A percentile compares a stretch with the other conserved stretches of the same genome.
phyloP scores from a whole-genome alignment of 2,329 filamentous ascomycete species.

The Fusarium vanettenii region DNA sequence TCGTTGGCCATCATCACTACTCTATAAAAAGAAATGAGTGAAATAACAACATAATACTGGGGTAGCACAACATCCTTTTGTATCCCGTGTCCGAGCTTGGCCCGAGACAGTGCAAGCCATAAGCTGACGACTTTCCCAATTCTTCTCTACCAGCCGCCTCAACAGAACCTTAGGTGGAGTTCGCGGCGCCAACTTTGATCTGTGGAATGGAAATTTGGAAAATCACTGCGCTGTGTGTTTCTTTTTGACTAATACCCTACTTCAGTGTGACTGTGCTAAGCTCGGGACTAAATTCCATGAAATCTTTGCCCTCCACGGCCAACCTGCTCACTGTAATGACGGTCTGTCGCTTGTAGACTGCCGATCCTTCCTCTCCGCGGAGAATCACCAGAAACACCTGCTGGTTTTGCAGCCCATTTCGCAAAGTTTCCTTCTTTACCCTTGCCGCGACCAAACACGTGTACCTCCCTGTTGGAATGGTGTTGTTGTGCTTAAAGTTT shows the following conservation, averaged over 20 bases:
- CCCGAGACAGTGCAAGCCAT: not conserved
- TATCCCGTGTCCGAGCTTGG: not conserved
- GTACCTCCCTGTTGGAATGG: not conserved
- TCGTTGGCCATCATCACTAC: not conserved
- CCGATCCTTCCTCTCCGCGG: not conserved
- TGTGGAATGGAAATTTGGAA: not conserved
- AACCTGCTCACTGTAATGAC: not conserved
- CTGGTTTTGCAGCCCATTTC: not conserved
- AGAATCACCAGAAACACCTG: not conserved
- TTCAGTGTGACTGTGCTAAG: not conserved
- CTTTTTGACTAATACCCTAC: not conserved
- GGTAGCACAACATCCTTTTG: not conserved
- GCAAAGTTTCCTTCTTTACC: not conserved
- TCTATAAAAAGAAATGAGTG: not conserved
- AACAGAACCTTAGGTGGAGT: not conserved
- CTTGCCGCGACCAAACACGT: not conserved
- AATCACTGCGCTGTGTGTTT: not conserved
- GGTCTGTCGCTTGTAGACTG: not conserved
- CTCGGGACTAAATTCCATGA: not conserved
- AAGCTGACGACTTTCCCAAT: not conserved
- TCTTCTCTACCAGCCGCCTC: not conserved
- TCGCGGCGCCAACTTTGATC: not conserved
- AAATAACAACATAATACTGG: not conserved
- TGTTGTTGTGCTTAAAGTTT: not conserved
- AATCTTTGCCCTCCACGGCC: not conserved